Evolutionary conservation across 139 green algal genomes (phyloP).

Genomic region (Micractinium conductrix): DNA sequence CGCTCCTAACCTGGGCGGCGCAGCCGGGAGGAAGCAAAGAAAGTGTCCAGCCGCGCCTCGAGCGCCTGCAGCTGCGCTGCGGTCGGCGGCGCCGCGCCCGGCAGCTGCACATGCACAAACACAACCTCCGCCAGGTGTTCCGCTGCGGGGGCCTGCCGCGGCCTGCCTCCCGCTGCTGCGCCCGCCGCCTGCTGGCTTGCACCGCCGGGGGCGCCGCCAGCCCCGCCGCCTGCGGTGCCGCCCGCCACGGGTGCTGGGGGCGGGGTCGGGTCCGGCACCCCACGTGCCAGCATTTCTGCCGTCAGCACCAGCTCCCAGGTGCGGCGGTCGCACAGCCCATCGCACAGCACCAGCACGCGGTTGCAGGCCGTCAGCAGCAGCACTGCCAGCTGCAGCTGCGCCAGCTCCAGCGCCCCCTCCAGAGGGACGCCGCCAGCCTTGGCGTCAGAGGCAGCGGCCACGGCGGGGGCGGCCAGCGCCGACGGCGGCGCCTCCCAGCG

Average conservation of each 20-base stretch:
- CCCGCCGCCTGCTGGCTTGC: conserved; percentile 8
- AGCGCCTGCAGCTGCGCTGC: neutral
- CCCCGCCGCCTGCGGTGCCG: neutral
- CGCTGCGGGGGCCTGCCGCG: conserved; percentile 3
- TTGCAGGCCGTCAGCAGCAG: conserved; percentile 31
- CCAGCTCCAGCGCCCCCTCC: conserved; percentile 19
- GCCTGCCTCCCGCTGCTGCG: neutral
- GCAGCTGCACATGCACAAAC: conserved; percentile 12
- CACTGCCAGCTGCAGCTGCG: conserved; percentile 27
- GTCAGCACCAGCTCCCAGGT: conserved; percentile 19
- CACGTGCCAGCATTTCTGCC: conserved; percentile 28
- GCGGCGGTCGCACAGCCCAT: neutral
- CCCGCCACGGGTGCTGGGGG: neutral
- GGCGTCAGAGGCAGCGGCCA: conserved; percentile 21
- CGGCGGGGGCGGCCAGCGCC: conserved; percentile 12
- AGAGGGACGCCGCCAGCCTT: conserved; percentile 17
- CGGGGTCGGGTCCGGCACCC: conserved; percentile 26
- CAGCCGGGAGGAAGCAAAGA: conserved; percentile 21
- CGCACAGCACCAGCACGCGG: conserved; percentile 26
- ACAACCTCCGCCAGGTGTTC: conserved; percentile 34
- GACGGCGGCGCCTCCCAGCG: neutral
- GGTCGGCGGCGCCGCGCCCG: neutral
- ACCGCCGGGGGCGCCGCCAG: neutral
- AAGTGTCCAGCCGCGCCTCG: neutral
- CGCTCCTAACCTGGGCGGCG: neutral